Base-by-base conservation (phyloP, 352 stramenopile genomes). In the Bremia lactucae region DNA sequence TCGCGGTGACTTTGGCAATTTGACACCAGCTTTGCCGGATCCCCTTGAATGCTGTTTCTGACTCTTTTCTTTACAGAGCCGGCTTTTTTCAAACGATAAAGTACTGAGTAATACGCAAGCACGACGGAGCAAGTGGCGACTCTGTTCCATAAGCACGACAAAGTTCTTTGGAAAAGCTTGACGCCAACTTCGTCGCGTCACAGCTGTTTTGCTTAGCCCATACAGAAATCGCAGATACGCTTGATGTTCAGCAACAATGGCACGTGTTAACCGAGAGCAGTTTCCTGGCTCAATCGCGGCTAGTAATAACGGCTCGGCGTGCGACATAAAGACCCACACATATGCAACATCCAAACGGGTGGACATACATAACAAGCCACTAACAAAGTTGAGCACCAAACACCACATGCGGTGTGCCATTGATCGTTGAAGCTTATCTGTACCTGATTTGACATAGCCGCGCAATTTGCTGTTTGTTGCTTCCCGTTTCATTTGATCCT, bases 81-180 rank as follows among this genome's bases (percentile, higher is more conserved):
- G 52, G 16, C 31, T 56, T 15, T 45, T 56, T 40, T 69, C 62
- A 7, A 57, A 56, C 2, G 65, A 70, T 6, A 65, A 75, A 31
- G 62, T 81, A 20, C 69, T 61, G 2, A 86, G 48, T 13, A 86
- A 9, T 14, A 86, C 65, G 23, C 70, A 82, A 10, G 59, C 59
- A 21, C 66, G 68, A 35, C 66, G 61, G 15, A 86, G 40, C 9
- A 75, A 28, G 8, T 80, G 49, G 2, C 73, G 70, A 44, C 61
- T 82, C 14, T 80, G 70, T 42, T 86, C 73, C 68, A 86, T 78
- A 0, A 86, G 50, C 11, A 83, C 54, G 9, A 75, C 66, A 25
- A 46, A 38, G 31, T 62, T 82, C 4, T 42, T 52, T 11, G 73
- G 73, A 19, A 86, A 64, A 16, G 67, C 70, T 42, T 75, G 59